A percentile compares a stretch with the other conserved stretches of the same genome.
Conservation (phyloP, 1,284 basidiomycete species). For the Rhodotorula sp. region DNA sequence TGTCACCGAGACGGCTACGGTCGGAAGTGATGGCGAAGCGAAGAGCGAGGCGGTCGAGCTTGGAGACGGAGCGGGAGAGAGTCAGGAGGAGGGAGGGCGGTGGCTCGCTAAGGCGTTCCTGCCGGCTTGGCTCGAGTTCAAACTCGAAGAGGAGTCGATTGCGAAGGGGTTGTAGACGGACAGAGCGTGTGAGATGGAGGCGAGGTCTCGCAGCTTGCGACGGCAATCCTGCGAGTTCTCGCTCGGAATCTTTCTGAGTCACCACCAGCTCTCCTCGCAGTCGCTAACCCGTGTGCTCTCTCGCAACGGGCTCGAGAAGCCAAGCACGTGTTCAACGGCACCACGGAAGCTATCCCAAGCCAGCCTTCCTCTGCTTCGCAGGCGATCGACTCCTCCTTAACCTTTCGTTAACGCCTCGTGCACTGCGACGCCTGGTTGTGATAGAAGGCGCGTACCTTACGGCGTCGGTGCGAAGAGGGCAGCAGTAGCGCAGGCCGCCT, state of each 20-base stretch:
- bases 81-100: slow-evolving; percentile 29
- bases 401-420: not conserved
- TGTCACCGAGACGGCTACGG: slow-evolving; percentile 6
- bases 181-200: not conserved
- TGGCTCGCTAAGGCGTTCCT: slow-evolving; percentile 39
- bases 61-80: slow-evolving; percentile 26
- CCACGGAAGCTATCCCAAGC: not conserved
- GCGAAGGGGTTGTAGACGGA: slow-evolving; percentile 5
- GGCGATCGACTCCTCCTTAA: not conserved
- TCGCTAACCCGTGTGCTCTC: too few species aligned
- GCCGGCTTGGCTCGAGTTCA: slow-evolving; percentile 34
- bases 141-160: slow-evolving; percentile 28
- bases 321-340: too few species aligned
- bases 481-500: slow-evolving; percentile 11
- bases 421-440: not conserved
- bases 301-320: too few species aligned
- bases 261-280: too few species aligned
- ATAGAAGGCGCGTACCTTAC: not conserved
- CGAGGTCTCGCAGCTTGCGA: too few species aligned
- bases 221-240: too few species aligned
- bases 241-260: too few species aligned
- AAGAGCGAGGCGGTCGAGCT: not conserved
- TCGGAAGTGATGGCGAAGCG: not conserved
- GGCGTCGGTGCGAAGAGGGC: slow-evolving; percentile 3
- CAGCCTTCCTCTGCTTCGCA: too few species aligned